Base-by-base conservation (phyloP, 164 flowering plant species). In the Magnolia kwangsiensis region DNA sequence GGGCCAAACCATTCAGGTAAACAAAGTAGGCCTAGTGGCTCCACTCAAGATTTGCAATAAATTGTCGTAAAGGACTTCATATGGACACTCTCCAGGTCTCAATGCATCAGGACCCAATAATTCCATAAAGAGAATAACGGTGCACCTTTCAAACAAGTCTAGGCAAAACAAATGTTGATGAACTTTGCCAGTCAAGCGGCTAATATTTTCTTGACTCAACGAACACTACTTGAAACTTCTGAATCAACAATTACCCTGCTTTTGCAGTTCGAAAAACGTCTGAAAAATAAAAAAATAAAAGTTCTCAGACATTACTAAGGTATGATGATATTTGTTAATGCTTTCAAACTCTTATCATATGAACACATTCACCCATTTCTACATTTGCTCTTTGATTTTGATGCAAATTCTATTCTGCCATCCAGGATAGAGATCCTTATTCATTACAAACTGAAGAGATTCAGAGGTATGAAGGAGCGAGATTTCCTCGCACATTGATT, bases 361-460 rank as follows among this genome's bases (percentile, higher is more conserved):
- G 6, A n/a, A 70, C 4, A 8, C 27, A 23, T 68, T 24, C 58
- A 23, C 66, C 51, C 3, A 8, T 65, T 8, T 6, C 23, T 23
- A 49, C 59, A 21, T 61, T 27, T 29, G 23, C 23, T 61, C 61
- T 10, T 64, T 68, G 14, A 27, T 37, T 13, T 61, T 76, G 13
- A n/a, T 37, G 37, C 16, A 37, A 58, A 16, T 18, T 50, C 14
- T 23, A 9, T 13, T 50, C 31, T 65, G 14, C 20, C 20, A 23
- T 70, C 55, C 83, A 90, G 93, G 87, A 89, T 65, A 75, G 51
- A 78, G 93, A 90, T 72, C 86, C 87, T 8, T 88, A 89, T 29
- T 85, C 80, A 20, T 86, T 91, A 93, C 86, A 87, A 81, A 31
- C 83, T 71, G 95, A 90, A 66, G 93, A 90, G 77, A 85, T 81